Conservation (phyloP, 352 stramenopile genomes). For the Globisporangium megalacanthum region DNA sequence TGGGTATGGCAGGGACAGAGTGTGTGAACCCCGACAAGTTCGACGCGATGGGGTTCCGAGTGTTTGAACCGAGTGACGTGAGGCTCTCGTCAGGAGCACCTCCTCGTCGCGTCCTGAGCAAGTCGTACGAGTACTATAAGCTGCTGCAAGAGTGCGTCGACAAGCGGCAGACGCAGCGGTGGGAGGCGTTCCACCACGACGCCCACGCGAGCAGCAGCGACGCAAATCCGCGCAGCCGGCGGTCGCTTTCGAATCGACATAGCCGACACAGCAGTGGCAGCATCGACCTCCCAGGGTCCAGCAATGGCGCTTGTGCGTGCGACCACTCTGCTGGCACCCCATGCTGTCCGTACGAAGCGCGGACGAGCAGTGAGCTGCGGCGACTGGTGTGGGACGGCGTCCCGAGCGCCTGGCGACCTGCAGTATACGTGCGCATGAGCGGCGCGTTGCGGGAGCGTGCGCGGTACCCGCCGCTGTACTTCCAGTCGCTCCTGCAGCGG, state of each 20-base stretch:
- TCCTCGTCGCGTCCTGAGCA: conserved; percentile 1
- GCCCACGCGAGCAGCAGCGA: background rate
- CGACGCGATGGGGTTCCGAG: conserved; percentile 46
- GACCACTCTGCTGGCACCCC: background rate
- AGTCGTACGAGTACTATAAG: conserved; percentile 44
- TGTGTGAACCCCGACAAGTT: conserved; percentile 11
- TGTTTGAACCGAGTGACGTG: conserved; percentile 27
- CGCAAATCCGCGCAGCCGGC: background rate
- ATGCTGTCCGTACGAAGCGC: conserved; percentile 8
- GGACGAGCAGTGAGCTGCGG: conserved; percentile 10
- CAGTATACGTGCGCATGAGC: conserved; percentile 45
- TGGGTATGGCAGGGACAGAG: no score
- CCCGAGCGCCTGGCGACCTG: conserved; percentile 28
- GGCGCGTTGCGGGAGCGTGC: conserved; percentile 21
- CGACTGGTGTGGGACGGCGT: conserved; percentile 49
- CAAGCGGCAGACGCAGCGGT: conserved; percentile 31
- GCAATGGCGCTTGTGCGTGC: background rate
- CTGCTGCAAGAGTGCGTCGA: conserved; percentile 35
- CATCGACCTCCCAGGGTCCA: background rate
- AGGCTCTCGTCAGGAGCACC: conserved; percentile 5
- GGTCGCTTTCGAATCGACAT: background rate
- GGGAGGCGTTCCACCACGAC: conserved; percentile 17
- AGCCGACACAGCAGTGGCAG: background rate
- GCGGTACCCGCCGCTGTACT: conserved; percentile 27
- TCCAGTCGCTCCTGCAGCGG: conserved; percentile 16